Conservation (phyloP, 352 stramenopile genomes). For the Phytophthora ramorum region DNA sequence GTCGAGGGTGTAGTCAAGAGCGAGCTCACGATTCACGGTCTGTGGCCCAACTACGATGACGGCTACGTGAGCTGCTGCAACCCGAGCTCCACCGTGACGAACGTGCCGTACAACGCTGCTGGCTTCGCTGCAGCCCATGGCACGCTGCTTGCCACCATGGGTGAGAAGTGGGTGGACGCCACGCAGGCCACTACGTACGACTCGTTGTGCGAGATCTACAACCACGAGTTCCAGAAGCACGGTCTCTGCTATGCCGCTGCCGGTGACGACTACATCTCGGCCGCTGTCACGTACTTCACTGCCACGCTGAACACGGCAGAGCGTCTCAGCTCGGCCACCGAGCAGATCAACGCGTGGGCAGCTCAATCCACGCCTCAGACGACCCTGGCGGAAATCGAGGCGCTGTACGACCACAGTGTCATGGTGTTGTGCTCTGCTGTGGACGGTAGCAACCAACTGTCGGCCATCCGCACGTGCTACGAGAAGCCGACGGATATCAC, state of each 20-base stretch:
- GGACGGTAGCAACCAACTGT: conserved; percentile 66
- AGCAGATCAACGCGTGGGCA: conserved; percentile 71
- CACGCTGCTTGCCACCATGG: conserved; percentile 63
- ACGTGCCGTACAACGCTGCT: conserved; percentile 65
- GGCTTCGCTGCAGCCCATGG: conserved; percentile 51
- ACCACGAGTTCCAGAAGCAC: conserved; percentile 90
- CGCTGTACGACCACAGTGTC: conserved; percentile 66
- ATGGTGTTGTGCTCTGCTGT: conserved; percentile 72
- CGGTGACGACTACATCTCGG: conserved; percentile 57
- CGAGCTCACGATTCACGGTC: conserved; percentile 75
- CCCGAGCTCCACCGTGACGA: conserved; percentile 56
- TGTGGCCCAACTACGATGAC: conserved; percentile 84
- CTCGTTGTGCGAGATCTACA: conserved; percentile 80
- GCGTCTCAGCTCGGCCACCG: conserved; percentile 44
- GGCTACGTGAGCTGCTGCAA: conserved; percentile 82
- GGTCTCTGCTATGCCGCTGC: conserved; percentile 74
- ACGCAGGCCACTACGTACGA: conserved; percentile 63
- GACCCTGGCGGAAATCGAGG: conserved; percentile 49
- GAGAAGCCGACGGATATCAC: conserved; percentile 45
- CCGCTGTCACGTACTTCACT: conserved; percentile 71
- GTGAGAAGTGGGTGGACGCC: conserved; percentile 70
- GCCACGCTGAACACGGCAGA: conserved; percentile 64
- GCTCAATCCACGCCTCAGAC: conserved; percentile 33
- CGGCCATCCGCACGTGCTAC: conserved; percentile 76
- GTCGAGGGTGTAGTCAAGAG: conserved; percentile 49